Evolutionary conservation across 75 land plant genomes (phyloP), one percentile per base, ranked within the genome.

Genomic region (Pinus tabuliformis): DNA sequence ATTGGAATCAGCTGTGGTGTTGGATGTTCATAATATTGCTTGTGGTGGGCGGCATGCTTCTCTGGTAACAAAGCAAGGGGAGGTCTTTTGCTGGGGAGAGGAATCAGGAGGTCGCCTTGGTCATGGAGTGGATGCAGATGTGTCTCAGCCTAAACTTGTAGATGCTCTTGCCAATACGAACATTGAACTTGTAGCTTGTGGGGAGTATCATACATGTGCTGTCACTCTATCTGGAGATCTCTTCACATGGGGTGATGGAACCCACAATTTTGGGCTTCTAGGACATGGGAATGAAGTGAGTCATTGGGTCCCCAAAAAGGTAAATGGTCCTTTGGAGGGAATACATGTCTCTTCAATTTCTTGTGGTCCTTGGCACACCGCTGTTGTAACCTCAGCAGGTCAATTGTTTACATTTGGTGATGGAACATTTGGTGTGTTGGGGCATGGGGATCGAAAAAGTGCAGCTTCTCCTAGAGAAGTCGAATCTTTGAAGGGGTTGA

Each of bases 191-290:
- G 91, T 91, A 60, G 88, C 94, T 78, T 93, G 96, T 83, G 96
- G 96, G 15, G 96, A 93, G 65, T 84, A 85, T 72, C 96, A 93
- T 70, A 83, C 91, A 22, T 93, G 96, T 86, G 96, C 94, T 78
- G 90, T 93, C 49, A 87, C 96, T 52, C 77, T 93, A 3, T 89
- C 92, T 39, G 96, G 96, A 75, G 96, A 93, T 75, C 79, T 93
- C 64, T 93, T 89, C 70, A 91, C 94, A 12, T 93, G 96, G 96
- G 96, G 96, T 65, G 94, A 91, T 86, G 95, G 93, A 21, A 86
- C 89, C 36, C 88, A 84, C 75, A 90, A 87, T 82, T 88, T 78
- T 84, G 93, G 95, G 56, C 88, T 91, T 60, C 85, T 93, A 70
- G 94, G 96, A 12, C 96, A 91, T 77, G 91, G 94, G 24, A 93